Evolutionary conservation across 1,284 basidiomycete genomes (phyloP).

Genomic region (Ceratobasidium papillatum): DNA sequence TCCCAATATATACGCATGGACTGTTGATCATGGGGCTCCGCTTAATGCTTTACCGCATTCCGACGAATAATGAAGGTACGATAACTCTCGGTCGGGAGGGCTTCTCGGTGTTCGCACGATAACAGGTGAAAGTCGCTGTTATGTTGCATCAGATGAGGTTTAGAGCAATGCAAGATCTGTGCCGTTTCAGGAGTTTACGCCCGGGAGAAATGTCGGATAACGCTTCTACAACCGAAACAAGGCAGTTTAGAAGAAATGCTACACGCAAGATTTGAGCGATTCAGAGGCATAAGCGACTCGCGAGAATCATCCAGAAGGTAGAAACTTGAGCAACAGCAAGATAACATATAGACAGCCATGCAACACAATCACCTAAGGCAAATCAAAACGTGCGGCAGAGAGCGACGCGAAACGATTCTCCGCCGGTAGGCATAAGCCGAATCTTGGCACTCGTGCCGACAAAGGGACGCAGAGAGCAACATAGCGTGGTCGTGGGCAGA

Average conservation of each 20-base stretch:
- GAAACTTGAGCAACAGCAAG: background rate
- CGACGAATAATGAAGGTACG: constrained; percentile 13
- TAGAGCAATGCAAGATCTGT: background rate
- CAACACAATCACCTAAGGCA: background rate
- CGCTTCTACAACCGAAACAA: background rate
- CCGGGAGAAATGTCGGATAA: background rate
- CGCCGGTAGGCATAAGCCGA: background rate
- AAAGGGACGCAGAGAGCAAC: background rate
- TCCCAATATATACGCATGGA: background rate
- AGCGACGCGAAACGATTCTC: background rate
- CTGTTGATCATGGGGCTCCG: constrained; percentile 23
- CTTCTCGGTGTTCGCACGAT: constrained; percentile 4
- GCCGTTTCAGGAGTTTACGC: background rate
- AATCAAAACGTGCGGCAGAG: background rate
- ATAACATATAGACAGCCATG: background rate
- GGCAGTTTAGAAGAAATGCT: background rate
- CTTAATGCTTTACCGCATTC: constrained; percentile 19
- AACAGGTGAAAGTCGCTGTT: constrained; percentile 3
- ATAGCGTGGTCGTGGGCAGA: background rate
- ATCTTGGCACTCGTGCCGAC: background rate
- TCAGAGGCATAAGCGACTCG: background rate
- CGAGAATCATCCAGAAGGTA: constrained; percentile 21
- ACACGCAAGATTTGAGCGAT: background rate
- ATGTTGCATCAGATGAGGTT: background rate
- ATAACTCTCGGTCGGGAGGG: background rate